phyloP scores from a whole-genome alignment of 2,329 filamentous ascomycete species.

The Clonostachys chloroleuca region DNA sequence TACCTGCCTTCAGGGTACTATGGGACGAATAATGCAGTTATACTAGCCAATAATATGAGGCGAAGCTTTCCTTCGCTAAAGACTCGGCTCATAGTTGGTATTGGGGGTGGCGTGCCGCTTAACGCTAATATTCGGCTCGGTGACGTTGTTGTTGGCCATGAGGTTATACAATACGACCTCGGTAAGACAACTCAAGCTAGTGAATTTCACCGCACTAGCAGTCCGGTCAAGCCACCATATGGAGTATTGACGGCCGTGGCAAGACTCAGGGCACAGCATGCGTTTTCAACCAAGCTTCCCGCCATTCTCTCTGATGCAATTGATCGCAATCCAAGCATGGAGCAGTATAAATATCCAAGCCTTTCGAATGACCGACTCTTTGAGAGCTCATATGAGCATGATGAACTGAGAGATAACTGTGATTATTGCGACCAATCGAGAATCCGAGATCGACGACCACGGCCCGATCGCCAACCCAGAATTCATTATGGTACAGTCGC shows the following conservation, averaged over 20 bases:
- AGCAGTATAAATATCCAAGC: neutral
- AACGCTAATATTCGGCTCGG: constrained; percentile 27
- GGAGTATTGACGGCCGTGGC: neutral
- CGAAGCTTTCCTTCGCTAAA: constrained; percentile 20
- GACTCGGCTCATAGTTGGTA: constrained; percentile 11
- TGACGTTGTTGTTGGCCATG: constrained; percentile 21
- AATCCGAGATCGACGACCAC: neutral
- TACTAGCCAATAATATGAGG: constrained; percentile 21
- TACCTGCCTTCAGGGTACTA: constrained; percentile 15
- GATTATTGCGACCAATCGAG: neutral
- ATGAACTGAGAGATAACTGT: neutral
- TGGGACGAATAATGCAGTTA: constrained; percentile 19
- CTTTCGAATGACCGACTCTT: neutral
- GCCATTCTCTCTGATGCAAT: neutral
- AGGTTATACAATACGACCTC: constrained; percentile 5
- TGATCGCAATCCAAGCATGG: neutral
- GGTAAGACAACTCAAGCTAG: constrained; percentile 1
- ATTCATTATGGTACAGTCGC: constrained; percentile 26
- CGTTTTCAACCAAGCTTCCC: neutral
- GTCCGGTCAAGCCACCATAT: neutral
- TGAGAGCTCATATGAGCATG: constrained; percentile 1
- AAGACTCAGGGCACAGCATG: neutral
- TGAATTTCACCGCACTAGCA: neutral
- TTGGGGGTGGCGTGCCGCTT: constrained; percentile 11
- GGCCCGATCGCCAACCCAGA: neutral